A percentile compares a stretch with the other conserved stretches of the same genome.
Conservation (phyloP, 768 basidiomycete species). For the Coprinopsis strossmayeri region DNA sequence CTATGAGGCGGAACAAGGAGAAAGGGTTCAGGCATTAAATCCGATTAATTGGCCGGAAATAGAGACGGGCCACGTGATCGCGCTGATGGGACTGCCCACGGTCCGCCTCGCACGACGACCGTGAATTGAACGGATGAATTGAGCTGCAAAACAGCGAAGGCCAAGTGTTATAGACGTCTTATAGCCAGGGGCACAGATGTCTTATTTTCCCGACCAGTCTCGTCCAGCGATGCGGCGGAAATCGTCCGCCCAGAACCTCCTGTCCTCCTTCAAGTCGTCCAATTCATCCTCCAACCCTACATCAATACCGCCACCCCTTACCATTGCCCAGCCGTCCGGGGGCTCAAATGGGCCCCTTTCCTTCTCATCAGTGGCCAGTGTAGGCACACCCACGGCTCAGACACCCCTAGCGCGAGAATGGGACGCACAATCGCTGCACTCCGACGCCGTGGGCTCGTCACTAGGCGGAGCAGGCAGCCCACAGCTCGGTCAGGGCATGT, state of each 20-base stretch:
- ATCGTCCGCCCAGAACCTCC: slow-evolving; percentile 78
- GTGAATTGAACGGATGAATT: too few species aligned
- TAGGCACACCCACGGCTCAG: slow-evolving; percentile 34
- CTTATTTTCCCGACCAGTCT: slow-evolving; percentile 29
- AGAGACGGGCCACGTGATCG: slow-evolving; percentile 8
- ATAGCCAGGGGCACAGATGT: slow-evolving; percentile 26
- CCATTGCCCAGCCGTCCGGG: slow-evolving; percentile 24
- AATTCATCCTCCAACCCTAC: slow-evolving; percentile 21
- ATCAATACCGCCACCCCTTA: slow-evolving; percentile 27
- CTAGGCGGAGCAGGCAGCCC: slow-evolving; percentile 34
- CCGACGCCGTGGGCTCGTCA: slow-evolving; percentile 30
- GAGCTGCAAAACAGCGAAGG: too few species aligned
- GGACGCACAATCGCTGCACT: slow-evolving; percentile 66
- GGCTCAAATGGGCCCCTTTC: slow-evolving; percentile 28
- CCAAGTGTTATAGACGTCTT: too few species aligned
- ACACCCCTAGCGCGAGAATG: slow-evolving; percentile 51
- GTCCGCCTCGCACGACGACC: too few species aligned
- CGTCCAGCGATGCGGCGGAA: slow-evolving; percentile 76
- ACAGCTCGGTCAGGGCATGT: slow-evolving; percentile 54
- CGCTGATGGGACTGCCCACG: neutral
- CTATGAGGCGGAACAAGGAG: slow-evolving; percentile 13
- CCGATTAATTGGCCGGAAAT: slow-evolving; percentile 4
- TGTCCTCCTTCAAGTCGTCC: slow-evolving; percentile 62
- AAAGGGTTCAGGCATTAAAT: slow-evolving; percentile 9
- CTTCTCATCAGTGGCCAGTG: slow-evolving; percentile 29